A percentile compares a stretch with the other conserved stretches of the same genome.
These are phyloP conservation scores for Cytospora paraplurivora DNA, from an alignment of 2,329 filamentous ascomycete genomes.

Conservation along the genomic window DNA sequence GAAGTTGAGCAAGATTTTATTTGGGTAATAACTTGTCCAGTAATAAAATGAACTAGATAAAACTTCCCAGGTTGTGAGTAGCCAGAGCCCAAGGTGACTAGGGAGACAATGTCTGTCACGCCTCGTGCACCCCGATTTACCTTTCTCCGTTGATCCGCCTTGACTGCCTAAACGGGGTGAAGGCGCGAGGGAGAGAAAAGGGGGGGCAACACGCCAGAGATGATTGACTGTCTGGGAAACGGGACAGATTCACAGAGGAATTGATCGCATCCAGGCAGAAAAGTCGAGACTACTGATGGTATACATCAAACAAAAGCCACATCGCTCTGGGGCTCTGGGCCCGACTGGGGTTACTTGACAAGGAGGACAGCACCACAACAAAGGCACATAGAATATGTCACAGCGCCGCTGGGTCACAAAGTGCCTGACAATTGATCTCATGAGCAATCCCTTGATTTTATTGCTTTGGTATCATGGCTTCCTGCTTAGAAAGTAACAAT, in stretches of 20 bases:
- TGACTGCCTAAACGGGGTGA: neutral
- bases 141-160: neutral
- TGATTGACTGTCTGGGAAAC: neutral
- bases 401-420: neutral
- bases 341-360: neutral
- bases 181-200: neutral
- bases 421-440: neutral
- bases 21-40: too few relatives aligned
- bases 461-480: constrained; percentile 27
- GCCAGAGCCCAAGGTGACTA: neutral
- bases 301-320: neutral
- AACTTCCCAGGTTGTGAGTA: neutral
- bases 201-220: neutral
- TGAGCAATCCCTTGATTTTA: constrained; percentile 16
- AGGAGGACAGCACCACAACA: neutral
- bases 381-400: neutral
- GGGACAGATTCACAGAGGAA: neutral
- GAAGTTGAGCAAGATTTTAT: too few relatives aligned
- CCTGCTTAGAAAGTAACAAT: constrained; percentile 11
- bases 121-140: neutral
- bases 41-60: too few relatives aligned
- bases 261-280: neutral
- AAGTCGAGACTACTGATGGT: too few relatives aligned
- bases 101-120: neutral
- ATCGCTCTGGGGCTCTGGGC: neutral